Percentiles rank a stretch among this genome's conserved stretches.
These are phyloP conservation scores for Avena atlantica DNA, from an alignment of 176 grass and related monocot species.

Conservation along the genomic window DNA sequence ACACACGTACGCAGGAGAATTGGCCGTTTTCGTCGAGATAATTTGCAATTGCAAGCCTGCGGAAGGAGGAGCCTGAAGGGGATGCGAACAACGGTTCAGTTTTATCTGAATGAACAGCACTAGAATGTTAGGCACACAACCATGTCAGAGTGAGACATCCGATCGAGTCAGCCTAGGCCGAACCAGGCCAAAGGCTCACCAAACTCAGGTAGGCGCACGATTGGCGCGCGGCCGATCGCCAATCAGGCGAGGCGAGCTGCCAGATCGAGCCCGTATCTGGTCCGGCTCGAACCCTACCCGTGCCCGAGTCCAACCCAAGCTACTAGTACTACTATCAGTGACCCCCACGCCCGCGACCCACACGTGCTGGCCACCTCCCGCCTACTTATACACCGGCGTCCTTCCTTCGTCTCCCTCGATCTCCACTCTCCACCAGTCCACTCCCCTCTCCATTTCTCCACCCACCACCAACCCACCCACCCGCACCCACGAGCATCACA, in stretches of 20 bases:
- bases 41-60: neutral
- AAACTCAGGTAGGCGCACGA: slow-evolving; percentile 1
- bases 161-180: neutral
- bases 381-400: slow-evolving; percentile 52
- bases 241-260: neutral
- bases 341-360: neutral
- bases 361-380: slow-evolving; percentile 60
- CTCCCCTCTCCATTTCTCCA: neutral
- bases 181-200: neutral
- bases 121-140: neutral
- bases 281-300: neutral
- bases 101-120: neutral
- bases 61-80: neutral
- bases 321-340: neutral
- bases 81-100: slow-evolving; percentile 6
- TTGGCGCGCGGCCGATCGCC: neutral
- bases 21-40: neutral
- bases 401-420: slow-evolving; percentile 37
- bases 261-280: neutral
- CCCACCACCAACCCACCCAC: slow-evolving; percentile 39
- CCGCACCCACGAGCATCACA: slow-evolving; percentile 34
- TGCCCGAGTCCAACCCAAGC: neutral
- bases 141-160: neutral
- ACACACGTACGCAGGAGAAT: neutral
- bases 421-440: slow-evolving; percentile 26